Evolutionary conservation across 2,329 filamentous ascomycete species (phyloP), one percentile per base, ranked within the genome.

Genomic region (Alternaria infectoria): DNA sequence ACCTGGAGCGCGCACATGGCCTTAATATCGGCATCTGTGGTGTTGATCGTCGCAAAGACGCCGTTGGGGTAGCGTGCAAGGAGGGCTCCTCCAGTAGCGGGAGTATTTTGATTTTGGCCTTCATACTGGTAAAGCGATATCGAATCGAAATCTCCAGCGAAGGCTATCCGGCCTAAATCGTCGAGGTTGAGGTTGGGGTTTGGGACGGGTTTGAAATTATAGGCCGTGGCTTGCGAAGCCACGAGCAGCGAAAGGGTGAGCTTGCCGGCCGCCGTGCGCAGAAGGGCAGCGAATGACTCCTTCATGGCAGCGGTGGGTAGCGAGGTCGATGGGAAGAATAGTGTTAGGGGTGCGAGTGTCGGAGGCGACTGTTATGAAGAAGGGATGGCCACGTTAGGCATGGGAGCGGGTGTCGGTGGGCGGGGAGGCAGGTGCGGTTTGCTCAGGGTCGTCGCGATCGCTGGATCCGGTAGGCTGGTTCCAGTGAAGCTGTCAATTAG

Each of bases 51-150:
- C 19, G 90, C 86, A 69, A 97, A 93, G 26, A 89, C 88, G 71
- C 94, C 93, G 81, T 97, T 96, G 4, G 96, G 95, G 69, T 97
- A 88, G 56, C 90, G 89, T 19, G 91, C 88, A 58, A 97, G 86
- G 44, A 99, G 87, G 17, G 92, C 91, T 77, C 92, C 93, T 84
- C 97, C 93, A 40, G 62, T 86, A 88, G 73, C 83, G 89, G 72
- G 88, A 87, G 15, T 86, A 82, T 64, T 83, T 79, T 95, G 88
- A 62, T 85, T 90, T 79, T 99, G 95, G 66, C 91, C 92, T 74
- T 91, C 85, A 74, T 90, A 98, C 76, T 94, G 85, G 83, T 96
- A 98, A 43, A 97, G 84, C 12, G 96, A 97, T 73, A 98, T 91
- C 58, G 93, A 93, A 74, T 92, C 89, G 78, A 97, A 99, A 81